phyloP scores from a whole-genome alignment of 2,329 filamentous ascomycete genomes.

The Helotiales sp. region DNA sequence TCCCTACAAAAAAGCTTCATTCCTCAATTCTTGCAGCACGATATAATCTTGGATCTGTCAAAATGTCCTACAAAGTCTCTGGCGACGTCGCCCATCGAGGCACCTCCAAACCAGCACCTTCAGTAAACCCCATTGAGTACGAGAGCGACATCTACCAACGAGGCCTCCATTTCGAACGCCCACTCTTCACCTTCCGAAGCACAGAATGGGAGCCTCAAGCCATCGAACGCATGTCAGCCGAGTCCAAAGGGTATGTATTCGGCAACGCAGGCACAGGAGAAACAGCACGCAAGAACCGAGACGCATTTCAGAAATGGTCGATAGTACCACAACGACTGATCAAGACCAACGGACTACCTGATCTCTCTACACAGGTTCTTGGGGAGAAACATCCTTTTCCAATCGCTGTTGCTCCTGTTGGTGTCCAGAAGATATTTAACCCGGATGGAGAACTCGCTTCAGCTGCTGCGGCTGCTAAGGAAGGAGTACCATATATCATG shows the following conservation, averaged over 20 bases:
- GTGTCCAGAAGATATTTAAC: slow-evolving; percentile 67
- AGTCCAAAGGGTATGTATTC: not conserved
- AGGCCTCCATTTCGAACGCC: not conserved
- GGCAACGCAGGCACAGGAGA: not conserved
- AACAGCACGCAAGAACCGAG: not conserved
- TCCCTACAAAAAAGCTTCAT: no score
- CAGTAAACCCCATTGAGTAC: no score
- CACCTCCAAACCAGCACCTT: no score
- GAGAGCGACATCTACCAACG: not conserved
- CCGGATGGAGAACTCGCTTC: slow-evolving; percentile 61
- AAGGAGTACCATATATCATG: slow-evolving; percentile 64
- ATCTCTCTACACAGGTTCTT: not conserved
- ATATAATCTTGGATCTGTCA: no score
- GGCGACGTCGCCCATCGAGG: no score
- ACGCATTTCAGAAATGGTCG: not conserved
- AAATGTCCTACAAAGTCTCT: no score
- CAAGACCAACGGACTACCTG: not conserved
- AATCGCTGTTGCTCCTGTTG: slow-evolving; percentile 64
- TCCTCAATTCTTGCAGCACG: no score
- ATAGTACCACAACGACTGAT: not conserved
- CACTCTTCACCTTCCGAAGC: not conserved
- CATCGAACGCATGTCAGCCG: not conserved
- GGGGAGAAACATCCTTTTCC: slow-evolving; percentile 36
- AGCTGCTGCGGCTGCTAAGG: slow-evolving; percentile 56
- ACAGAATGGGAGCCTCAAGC: not conserved